Conservation (phyloP, 257 asterid species). For the Orobanche coerulescens region DNA sequence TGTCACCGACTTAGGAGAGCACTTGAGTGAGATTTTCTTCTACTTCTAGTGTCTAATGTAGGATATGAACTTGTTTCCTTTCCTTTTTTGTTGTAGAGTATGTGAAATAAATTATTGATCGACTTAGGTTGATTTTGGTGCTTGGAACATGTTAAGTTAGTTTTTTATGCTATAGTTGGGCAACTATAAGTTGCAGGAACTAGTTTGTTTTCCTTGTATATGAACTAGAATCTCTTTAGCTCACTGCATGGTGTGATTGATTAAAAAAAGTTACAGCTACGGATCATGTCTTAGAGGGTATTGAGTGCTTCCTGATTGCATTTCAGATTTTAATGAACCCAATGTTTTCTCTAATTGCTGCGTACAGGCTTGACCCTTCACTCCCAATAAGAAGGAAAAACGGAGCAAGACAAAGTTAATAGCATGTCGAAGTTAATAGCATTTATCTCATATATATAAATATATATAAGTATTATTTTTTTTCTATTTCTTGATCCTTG, state of each 20-base stretch:
- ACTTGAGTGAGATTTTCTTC: not conserved
- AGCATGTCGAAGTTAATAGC: not conserved
- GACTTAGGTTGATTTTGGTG: not conserved
- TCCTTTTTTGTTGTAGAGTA: not conserved
- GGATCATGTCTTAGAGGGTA: not conserved
- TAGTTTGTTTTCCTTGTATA: not conserved
- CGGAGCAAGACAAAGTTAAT: not conserved
- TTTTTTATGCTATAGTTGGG: not conserved
- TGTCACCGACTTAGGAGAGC: slow-evolving; percentile 1
- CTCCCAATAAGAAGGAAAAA: not conserved
- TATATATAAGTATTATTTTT: no score
- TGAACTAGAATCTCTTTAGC: not conserved
- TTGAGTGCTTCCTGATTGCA: not conserved
- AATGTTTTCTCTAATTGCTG: not conserved
- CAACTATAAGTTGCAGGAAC: not conserved
- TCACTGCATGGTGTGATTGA: not conserved
- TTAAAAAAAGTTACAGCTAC: not conserved
- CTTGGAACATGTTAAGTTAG: not conserved
- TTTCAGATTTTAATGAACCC: not conserved
- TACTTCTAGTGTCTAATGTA: not conserved
- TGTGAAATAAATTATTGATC: not conserved
- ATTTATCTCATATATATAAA: no score
- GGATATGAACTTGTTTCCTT: not conserved
- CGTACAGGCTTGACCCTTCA: not conserved
- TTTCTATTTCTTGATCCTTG: not conserved